These are phyloP conservation scores for Colletotrichum tanaceti DNA, from an alignment of 2,329 filamentous ascomycete species.

Conservation along the genomic window DNA sequence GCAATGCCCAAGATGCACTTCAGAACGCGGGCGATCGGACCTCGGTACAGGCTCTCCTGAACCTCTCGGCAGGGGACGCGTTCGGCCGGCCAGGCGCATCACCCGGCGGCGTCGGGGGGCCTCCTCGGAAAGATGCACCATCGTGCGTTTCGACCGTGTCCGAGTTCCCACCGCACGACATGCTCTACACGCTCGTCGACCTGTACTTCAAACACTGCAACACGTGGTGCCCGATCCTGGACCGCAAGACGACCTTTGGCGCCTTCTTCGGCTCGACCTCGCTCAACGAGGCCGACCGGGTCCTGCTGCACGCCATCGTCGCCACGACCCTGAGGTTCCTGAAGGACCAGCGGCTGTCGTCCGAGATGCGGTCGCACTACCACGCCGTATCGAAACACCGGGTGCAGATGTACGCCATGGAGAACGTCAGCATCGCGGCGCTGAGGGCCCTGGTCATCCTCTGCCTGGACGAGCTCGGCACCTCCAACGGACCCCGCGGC, in stretches of 20 bases:
- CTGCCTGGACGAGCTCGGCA: constrained; percentile 55
- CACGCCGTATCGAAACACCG: constrained; percentile 53
- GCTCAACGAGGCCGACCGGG: constrained; percentile 53
- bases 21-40: constrained; percentile 39
- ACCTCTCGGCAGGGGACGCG: constrained; percentile 37
- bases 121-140: constrained; percentile 45
- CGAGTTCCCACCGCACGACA: constrained; percentile 69
- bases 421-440: constrained; percentile 54
- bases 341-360: constrained; percentile 53
- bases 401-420: constrained; percentile 57
- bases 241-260: constrained; percentile 56
- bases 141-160: constrained; percentile 53
- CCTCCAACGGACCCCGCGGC: constrained; percentile 55
- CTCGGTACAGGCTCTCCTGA: constrained; percentile 42
- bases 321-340: constrained; percentile 57
- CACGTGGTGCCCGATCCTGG: constrained; percentile 65
- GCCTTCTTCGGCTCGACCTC: constrained; percentile 56
- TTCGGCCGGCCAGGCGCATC: constrained; percentile 31
- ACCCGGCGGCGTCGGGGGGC: constrained; percentile 9
- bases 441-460: constrained; percentile 56
- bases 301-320: constrained; percentile 58
- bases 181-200: constrained; percentile 69
- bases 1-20: constrained; percentile 48
- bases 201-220: constrained; percentile 74
- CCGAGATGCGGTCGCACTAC: constrained; percentile 53